A percentile compares a stretch with the other conserved stretches of the same genome.
Evolutionary conservation across 331 rosid genomes (phyloP).

Genomic region (Saraca asoca): DNA sequence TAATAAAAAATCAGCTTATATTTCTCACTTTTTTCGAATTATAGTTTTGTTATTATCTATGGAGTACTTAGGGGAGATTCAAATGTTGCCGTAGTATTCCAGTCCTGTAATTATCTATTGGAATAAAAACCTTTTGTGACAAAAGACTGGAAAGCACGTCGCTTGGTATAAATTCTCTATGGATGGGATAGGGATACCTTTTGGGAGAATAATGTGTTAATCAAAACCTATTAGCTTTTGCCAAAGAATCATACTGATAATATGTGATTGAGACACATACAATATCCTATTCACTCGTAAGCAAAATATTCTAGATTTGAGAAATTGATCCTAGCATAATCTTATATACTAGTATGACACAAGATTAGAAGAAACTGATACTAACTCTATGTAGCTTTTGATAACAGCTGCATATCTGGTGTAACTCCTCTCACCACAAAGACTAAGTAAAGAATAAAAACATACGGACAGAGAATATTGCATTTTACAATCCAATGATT

Average conservation of each 20-base stretch:
- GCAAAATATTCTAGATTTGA: neutral
- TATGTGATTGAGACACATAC: neutral
- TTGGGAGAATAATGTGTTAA: neutral
- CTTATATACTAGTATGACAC: neutral
- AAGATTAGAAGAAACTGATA: no score
- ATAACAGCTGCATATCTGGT: no score
- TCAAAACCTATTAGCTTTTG: neutral
- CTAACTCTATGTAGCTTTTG: no score
- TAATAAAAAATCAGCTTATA: no score
- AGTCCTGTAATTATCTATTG: slow-evolving; percentile 19
- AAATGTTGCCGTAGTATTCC: neutral
- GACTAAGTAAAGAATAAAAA: no score
- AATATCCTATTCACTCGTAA: neutral
- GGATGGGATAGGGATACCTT: slow-evolving; percentile 25
- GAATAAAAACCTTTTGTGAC: slow-evolving; percentile 36
- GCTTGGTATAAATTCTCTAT: slow-evolving; percentile 10
- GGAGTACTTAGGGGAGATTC: no score
- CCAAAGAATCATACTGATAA: slow-evolving; percentile 12
- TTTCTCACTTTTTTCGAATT: no score
- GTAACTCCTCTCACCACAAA: no score
- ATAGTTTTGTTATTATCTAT: no score
- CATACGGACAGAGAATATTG: no score
- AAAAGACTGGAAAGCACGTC: slow-evolving; percentile 1
- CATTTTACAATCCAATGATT: no score
- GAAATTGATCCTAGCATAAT: neutral